Conservation (phyloP, 148 eudicot species). For the Rhododendron simsii region DNA sequence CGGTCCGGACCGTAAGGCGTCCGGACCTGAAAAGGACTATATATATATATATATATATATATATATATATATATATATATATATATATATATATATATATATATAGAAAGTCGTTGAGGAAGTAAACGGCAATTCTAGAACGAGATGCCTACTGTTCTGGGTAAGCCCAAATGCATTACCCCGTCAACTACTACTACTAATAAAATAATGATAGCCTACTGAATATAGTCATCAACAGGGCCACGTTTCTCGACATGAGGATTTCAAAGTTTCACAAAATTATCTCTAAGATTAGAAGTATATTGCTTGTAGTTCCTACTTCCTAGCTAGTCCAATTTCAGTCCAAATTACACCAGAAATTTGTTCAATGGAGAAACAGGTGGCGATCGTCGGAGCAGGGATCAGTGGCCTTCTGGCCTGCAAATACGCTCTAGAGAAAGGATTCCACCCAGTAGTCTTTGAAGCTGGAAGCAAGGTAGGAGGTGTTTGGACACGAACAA, state of each 20-base stretch:
- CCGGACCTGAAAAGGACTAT: no score
- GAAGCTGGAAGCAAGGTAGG: constrained; percentile 25
- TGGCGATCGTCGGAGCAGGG: constrained; percentile 37
- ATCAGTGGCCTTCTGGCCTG: constrained; percentile 38
- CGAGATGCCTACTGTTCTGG: no score
- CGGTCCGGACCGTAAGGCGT: no score
- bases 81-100: no score
- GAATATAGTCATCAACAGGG: background rate
- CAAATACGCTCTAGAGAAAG: constrained; percentile 25
- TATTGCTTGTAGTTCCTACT: background rate
- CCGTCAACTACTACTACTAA: no score
- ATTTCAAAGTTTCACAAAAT: background rate
- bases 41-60: no score
- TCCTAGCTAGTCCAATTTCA: background rate
- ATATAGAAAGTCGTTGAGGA: no score
- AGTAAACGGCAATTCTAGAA: no score
- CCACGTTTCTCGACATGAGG: background rate
- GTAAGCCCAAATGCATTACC: no score
- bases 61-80: no score
- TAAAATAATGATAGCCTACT: no score
- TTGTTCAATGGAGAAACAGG: constrained; percentile 5
- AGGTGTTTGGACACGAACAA: constrained; percentile 34
- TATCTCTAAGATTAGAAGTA: background rate
- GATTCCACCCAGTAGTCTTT: constrained; percentile 27
- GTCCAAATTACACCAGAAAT: background rate